Evolutionary conservation across 176 grass and related monocot genomes (phyloP), one percentile per base, ranked within the genome.

Genomic region (Bolboschoenus planiculmis): DNA sequence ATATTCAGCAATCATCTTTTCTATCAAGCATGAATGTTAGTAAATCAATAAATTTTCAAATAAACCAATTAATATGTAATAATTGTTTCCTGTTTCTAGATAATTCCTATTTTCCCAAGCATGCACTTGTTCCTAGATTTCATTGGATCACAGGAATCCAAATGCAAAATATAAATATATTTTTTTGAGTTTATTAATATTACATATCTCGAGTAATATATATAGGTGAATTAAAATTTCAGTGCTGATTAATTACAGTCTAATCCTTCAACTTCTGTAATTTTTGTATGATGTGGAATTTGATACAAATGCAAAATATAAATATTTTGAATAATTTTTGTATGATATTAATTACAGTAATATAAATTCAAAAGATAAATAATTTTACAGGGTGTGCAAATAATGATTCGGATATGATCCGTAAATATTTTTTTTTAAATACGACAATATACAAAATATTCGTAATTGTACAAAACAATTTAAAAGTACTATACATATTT

Each of bases 161-260:
- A 80, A 26, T 80, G 30, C 78, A 56, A 80, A 40, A 36, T 80
- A 34, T 40, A 36, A 21, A 37, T 59, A 80, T 53, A n/a, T n/a
- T n/a, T 24, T 24, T 15, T 29, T 5, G 44, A 47, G 44, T 79
- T 7, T 53, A 78, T 14, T 15, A 15, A 31, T 30, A 31, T 33
- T 36, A 6, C 62, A 33, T 66, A 66, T 66, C 64, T 68, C 64
- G 7, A 39, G 16, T 5, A n/a, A n/a, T n/a, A n/a, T n/a, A n/a
- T n/a, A 10, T 8, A 40, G 64, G 34, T 39, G 34, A 9, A n/a
- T n/a, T n/a, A n/a, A 40, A 60, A 4, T 57, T 8, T 4, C n/a
- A 57, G 23, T 10, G 26, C 10, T 29, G 18, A 9, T 24, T 70
- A 70, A 9, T 70, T 43, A 21, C 30, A 70, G 34, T 70, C 5